These are phyloP conservation scores for Conticribra weissflogii DNA, from an alignment of 108 stramenopile genomes.

Conservation along the genomic window DNA sequence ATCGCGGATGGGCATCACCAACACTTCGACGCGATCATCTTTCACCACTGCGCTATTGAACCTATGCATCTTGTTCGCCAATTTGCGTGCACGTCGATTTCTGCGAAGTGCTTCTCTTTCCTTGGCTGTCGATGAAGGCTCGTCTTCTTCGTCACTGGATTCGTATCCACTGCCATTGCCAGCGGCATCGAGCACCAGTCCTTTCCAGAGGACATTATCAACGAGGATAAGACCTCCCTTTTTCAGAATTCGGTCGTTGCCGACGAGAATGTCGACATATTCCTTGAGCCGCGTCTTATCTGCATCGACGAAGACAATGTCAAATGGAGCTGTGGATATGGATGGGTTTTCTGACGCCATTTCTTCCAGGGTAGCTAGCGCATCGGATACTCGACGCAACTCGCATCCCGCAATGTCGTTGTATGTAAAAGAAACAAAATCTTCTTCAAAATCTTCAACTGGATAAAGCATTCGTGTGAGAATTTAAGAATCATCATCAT, in stretches of 20 bases:
- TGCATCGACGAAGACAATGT: conserved; percentile 91
- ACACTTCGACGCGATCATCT: conserved; percentile 78
- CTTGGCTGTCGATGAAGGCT: conserved; percentile 17
- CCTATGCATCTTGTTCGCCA: conserved; percentile 85
- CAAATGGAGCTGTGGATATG: conserved; percentile 61
- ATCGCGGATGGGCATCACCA: conserved; percentile 87
- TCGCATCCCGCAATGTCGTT: conserved; percentile 65
- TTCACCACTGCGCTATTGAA: conserved; percentile 84
- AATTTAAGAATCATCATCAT: conserved; percentile 2
- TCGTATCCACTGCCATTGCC: conserved; percentile 37
- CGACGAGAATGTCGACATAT: conserved; percentile 77
- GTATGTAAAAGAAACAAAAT: conserved; percentile 41
- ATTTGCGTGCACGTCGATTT: conserved; percentile 77
- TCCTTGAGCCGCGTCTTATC: conserved; percentile 87
- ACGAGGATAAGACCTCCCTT: conserved; percentile 84
- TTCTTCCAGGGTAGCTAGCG: conserved; percentile 77
- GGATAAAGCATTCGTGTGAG: background rate
- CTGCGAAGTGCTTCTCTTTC: conserved; percentile 45
- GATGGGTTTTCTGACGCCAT: conserved; percentile 53
- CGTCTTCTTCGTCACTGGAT: conserved; percentile 25
- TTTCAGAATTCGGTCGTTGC: conserved; percentile 64
- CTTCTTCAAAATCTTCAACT: conserved; percentile 32
- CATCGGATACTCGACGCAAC: conserved; percentile 69
- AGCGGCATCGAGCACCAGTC: conserved; percentile 75
- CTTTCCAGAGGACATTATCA: conserved; percentile 95